phyloP scores from a whole-genome alignment of 495 filamentous ascomycete genomes.

The Xylaria intraflava region DNA sequence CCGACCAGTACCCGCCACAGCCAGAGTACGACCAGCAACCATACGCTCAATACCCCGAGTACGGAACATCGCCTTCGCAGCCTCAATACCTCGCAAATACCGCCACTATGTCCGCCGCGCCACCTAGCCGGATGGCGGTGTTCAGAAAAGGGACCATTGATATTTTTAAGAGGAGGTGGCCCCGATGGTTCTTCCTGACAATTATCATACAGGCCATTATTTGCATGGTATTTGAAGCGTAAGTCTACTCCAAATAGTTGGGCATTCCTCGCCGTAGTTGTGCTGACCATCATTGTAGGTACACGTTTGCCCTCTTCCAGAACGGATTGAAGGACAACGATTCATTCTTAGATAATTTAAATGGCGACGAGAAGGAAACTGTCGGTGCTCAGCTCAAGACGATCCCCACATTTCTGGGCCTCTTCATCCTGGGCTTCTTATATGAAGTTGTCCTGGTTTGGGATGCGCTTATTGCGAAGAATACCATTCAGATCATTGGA shows the following conservation, averaged over 20 bases:
- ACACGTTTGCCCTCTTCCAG: slow-evolving; percentile 65
- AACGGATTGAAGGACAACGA: slow-evolving; percentile 35
- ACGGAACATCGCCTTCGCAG: slow-evolving; percentile 9
- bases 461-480: slow-evolving; percentile 89
- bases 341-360: slow-evolving; percentile 17
- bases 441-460: slow-evolving; percentile 85
- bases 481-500: slow-evolving; percentile 97
- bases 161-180: slow-evolving; percentile 74
- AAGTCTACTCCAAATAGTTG: slow-evolving; percentile 31
- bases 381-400: slow-evolving; percentile 52
- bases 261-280: too few relatives aligned
- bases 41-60: slow-evolving; percentile 18
- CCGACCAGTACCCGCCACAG: slow-evolving; percentile 15
- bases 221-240: slow-evolving; percentile 80
- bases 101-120: slow-evolving; percentile 20
- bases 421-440: slow-evolving; percentile 96
- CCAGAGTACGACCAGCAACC: slow-evolving; percentile 21
- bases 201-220: slow-evolving; percentile 70
- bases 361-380: background rate
- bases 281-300: slow-evolving; percentile 41
- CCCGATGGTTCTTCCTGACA: slow-evolving; percentile 73
- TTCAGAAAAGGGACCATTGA: slow-evolving; percentile 25
- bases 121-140: slow-evolving; percentile 17
- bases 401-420: slow-evolving; percentile 81
- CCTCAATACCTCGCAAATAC: slow-evolving; percentile 45